Evolutionary conservation across 1,139 yeast species (phyloP).

Genomic region (Suhomyces yuchorum): DNA sequence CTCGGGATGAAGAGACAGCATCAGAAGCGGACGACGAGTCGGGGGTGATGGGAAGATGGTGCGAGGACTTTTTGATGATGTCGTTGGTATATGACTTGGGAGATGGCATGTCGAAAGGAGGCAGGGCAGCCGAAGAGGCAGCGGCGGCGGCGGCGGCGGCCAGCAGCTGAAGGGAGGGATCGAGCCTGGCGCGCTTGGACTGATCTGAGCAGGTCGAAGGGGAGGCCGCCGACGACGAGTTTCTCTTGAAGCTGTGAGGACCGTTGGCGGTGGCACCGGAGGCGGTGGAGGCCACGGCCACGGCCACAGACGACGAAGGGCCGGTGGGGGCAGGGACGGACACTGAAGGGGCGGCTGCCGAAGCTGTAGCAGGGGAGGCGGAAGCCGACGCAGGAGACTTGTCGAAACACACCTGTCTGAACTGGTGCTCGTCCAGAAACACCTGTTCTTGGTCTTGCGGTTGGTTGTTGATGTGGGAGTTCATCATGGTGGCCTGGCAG

Average conservation of each 20-base stretch:
- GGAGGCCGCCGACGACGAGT: slow-evolving; percentile 19
- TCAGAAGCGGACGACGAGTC: slow-evolving; percentile 10
- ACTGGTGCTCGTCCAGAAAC: slow-evolving; percentile 34
- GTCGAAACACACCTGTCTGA: slow-evolving; percentile 40
- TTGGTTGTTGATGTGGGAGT: slow-evolving; percentile 31
- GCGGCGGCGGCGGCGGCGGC: slow-evolving; percentile 13
- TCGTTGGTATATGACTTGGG: slow-evolving; percentile 17
- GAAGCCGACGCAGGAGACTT: slow-evolving; percentile 20
- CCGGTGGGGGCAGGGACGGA: slow-evolving; percentile 13
- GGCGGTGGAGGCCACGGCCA: slow-evolving; percentile 17
- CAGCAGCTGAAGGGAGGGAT: slow-evolving; percentile 22
- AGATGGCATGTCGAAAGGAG: slow-evolving; percentile 15
- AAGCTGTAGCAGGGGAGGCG: slow-evolving; percentile 19
- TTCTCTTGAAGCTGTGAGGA: slow-evolving; percentile 17
- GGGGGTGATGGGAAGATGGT: slow-evolving; percentile 15
- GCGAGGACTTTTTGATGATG: slow-evolving; percentile 15
- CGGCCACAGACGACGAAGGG: slow-evolving; percentile 10
- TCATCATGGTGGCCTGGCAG: slow-evolving; percentile 23
- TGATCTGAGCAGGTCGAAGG: slow-evolving; percentile 18
- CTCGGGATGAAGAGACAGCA: not conserved
- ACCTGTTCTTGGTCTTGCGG: slow-evolving; percentile 36
- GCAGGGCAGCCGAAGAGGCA: slow-evolving; percentile 9
- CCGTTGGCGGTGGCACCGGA: slow-evolving; percentile 17
- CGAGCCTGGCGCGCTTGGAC: slow-evolving; percentile 31
- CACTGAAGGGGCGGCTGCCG: slow-evolving; percentile 17